Conservation (phyloP, 768 basidiomycete species). For the Leccinum boreale region DNA sequence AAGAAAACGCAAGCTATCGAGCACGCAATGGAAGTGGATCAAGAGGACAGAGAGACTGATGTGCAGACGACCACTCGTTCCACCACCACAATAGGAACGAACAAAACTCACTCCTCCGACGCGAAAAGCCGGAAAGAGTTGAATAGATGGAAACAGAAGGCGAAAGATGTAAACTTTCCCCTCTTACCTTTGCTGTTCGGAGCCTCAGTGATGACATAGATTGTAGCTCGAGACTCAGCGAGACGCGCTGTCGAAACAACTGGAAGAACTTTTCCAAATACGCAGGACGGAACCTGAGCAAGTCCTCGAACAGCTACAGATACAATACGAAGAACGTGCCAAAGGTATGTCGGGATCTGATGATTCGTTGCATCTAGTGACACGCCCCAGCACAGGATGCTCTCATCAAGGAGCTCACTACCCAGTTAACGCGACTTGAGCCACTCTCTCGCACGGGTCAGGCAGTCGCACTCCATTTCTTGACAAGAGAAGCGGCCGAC, state of each 20-base stretch:
- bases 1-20: slow-evolving; percentile 4
- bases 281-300: slow-evolving; percentile 67
- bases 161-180: slow-evolving; percentile 20
- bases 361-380: slow-evolving; percentile 1
- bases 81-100: slow-evolving; percentile 7
- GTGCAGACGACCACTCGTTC: slow-evolving; percentile 2
- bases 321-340: slow-evolving; percentile 49
- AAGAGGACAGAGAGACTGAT: slow-evolving; percentile 1
- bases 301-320: slow-evolving; percentile 43
- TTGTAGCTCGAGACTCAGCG: slow-evolving; percentile 38
- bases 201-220: background rate
- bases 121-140: slow-evolving; percentile 21
- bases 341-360: slow-evolving; percentile 40
- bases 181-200: background rate
- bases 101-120: slow-evolving; percentile 13
- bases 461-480: slow-evolving; percentile 54
- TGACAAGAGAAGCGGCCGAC: slow-evolving; percentile 73
- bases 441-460: slow-evolving; percentile 50
- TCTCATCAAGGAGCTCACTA: slow-evolving; percentile 43
- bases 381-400: slow-evolving; percentile 51
- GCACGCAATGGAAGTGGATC: slow-evolving; percentile 16
- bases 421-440: slow-evolving; percentile 52
- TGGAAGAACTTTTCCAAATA: slow-evolving; percentile 57
- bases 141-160: slow-evolving; percentile 31
- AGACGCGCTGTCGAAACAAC: slow-evolving; percentile 45